Conservation (phyloP, 2,329 filamentous ascomycete species). For the Calonectria ilicicola region DNA sequence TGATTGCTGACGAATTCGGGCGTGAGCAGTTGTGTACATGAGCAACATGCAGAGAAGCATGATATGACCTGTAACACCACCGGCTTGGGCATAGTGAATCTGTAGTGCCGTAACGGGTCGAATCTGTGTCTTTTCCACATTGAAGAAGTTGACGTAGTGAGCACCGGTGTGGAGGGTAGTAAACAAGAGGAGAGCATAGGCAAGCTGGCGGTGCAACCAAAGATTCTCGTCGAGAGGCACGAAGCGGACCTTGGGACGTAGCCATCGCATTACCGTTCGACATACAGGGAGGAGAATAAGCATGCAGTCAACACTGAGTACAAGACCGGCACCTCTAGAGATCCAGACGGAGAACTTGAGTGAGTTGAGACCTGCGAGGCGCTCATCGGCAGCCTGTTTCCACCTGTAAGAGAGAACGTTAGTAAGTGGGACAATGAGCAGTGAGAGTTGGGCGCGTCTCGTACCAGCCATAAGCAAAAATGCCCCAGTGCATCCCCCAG, state of each 20-base stretch:
- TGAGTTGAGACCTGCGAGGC: slow-evolving; percentile 81
- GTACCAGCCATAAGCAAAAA: slow-evolving; percentile 91
- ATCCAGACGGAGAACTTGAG: slow-evolving; percentile 94
- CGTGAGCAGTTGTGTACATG: slow-evolving; percentile 96
- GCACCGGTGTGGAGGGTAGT: slow-evolving; percentile 79
- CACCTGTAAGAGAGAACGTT: slow-evolving; percentile 65
- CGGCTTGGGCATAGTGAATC: slow-evolving; percentile 91
- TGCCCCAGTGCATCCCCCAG: slow-evolving; percentile 79
- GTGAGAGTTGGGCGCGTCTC: slow-evolving; percentile 43
- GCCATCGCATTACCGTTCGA: slow-evolving; percentile 84
- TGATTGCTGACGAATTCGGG: slow-evolving; percentile 93
- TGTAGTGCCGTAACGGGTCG: slow-evolving; percentile 84
- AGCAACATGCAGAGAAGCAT: slow-evolving; percentile 99
- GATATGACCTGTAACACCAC: slow-evolving; percentile 93
- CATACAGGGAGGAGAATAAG: slow-evolving; percentile 96
- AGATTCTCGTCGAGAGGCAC: slow-evolving; percentile 95
- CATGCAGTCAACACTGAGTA: slow-evolving; percentile 84
- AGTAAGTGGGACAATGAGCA: background rate
- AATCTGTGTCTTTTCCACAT: slow-evolving; percentile 88
- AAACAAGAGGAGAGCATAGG: slow-evolving; percentile 89
- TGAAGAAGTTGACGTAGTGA: slow-evolving; percentile 99
- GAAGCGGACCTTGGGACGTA: slow-evolving; percentile 89
- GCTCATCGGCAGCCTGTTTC: slow-evolving; percentile 77
- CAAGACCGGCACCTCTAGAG: slow-evolving; percentile 91
- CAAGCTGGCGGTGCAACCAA: slow-evolving; percentile 96